These are phyloP conservation scores for Begonia fuchsioides DNA, from an alignment of 306 rosid genomes.

Conservation along the genomic window DNA sequence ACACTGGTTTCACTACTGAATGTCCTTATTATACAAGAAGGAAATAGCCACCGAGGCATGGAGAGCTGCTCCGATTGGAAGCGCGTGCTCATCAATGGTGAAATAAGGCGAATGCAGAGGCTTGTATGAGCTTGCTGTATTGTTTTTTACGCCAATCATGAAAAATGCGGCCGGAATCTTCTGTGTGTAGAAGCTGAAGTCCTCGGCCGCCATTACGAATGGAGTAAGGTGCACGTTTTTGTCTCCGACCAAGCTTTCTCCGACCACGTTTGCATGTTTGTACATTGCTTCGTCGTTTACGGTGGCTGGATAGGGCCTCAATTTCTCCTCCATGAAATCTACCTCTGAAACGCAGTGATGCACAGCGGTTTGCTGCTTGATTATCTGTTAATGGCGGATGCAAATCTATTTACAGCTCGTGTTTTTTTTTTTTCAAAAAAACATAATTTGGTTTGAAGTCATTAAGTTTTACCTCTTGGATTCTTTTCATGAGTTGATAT, in stretches of 20 bases:
- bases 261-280: constrained; percentile 29
- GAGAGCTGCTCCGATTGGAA: constrained; percentile 40
- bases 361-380: constrained; percentile 27
- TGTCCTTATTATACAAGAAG: constrained; percentile 22
- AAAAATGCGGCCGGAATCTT: constrained; percentile 21
- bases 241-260: constrained; percentile 30
- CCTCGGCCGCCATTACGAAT: constrained; percentile 30
- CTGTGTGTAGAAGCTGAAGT: constrained; percentile 36
- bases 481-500: constrained; percentile 24
- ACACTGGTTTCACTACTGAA: too few relatives aligned
- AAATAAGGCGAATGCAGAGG: constrained; percentile 25
- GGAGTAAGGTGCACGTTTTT: constrained; percentile 20
- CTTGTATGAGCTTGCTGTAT: constrained; percentile 12
- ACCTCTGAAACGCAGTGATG: constrained; percentile 22
- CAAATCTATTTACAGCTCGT: background rate
- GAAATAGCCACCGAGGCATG: constrained; percentile 38
- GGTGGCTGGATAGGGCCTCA: constrained; percentile 23
- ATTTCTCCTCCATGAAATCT: constrained; percentile 32
- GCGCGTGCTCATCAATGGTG: constrained; percentile 29
- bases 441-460: background rate
- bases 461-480: constrained; percentile 52
- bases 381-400: constrained; percentile 12
- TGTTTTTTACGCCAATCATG: constrained; percentile 25
- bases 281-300: constrained; percentile 25
- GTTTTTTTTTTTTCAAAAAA: too few relatives aligned